Evolutionary conservation across 371 early-diverging fungal genomes (phyloP).

Genomic region (Funneliformis caledonium): DNA sequence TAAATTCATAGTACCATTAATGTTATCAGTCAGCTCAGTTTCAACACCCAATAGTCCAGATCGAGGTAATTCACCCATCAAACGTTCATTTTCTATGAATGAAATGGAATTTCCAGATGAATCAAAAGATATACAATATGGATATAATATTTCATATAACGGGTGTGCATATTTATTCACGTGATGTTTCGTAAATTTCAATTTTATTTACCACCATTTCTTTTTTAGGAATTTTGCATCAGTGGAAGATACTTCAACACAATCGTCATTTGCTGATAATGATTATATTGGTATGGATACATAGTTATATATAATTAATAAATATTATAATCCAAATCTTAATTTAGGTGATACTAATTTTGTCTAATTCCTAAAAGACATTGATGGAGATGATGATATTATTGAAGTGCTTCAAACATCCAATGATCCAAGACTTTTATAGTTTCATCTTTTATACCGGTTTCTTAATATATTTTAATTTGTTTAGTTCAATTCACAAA

Average conservation of each 20-base stretch:
- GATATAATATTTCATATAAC: background rate
- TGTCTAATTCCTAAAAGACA: background rate
- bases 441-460: too few species aligned
- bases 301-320: background rate
- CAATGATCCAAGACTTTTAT: background rate
- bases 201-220: background rate
- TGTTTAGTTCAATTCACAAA: too few species aligned
- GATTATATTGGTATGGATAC: slow-evolving; percentile 11
- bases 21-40: slow-evolving; percentile 1
- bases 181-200: background rate
- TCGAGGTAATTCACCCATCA: background rate
- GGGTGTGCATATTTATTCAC: background rate
- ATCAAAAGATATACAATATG: background rate
- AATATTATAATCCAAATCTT: background rate
- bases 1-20: background rate
- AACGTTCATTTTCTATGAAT: background rate
- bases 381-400: slow-evolving; percentile 19
- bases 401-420: background rate
- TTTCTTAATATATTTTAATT: too few species aligned
- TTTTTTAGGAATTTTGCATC: background rate
- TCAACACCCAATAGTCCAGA: slow-evolving; percentile 6
- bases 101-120: background rate
- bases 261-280: slow-evolving; percentile 11
- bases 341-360: background rate
- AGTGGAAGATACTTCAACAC: slow-evolving; percentile 5